Evolutionary conservation across 768 basidiomycete species (phyloP).

Genomic region (Pleurotus eryngii): DNA sequence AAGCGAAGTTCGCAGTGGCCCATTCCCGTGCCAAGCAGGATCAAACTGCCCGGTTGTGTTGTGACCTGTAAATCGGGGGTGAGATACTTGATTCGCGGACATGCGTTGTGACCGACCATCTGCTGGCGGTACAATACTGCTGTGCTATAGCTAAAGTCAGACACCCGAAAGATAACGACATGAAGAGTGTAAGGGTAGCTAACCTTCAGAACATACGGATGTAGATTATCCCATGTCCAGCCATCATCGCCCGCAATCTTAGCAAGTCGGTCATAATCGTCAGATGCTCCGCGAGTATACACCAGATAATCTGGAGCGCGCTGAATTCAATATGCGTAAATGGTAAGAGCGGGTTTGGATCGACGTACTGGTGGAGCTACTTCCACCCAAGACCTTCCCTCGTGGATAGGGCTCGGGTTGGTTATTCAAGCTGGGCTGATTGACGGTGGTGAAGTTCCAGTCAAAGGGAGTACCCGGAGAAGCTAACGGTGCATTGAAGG

Average conservation of each 20-base stretch:
- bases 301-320: conserved; percentile 15
- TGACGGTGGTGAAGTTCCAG: conserved; percentile 20
- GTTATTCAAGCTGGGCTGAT: conserved; percentile 15
- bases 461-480: conserved; percentile 3
- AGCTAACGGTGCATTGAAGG: neutral
- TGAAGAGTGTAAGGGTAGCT: neutral
- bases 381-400: conserved; percentile 17
- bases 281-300: conserved; percentile 21
- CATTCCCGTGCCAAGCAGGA: conserved; percentile 24
- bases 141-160: too few species aligned
- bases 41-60: conserved; percentile 24
- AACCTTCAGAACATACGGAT: conserved; percentile 23
- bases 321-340: neutral
- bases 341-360: neutral
- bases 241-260: conserved; percentile 20
- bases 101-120: too few species aligned
- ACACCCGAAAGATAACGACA: too few species aligned
- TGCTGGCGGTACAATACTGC: too few species aligned
- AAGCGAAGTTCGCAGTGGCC: conserved; percentile 20
- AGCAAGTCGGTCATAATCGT: conserved; percentile 23
- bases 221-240: conserved; percentile 25
- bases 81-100: too few species aligned
- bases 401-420: conserved; percentile 13
- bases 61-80: conserved; percentile 9
- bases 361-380: conserved; percentile 21